Conservation (phyloP, 768 basidiomycete species). For the Termitomyces heimii region DNA sequence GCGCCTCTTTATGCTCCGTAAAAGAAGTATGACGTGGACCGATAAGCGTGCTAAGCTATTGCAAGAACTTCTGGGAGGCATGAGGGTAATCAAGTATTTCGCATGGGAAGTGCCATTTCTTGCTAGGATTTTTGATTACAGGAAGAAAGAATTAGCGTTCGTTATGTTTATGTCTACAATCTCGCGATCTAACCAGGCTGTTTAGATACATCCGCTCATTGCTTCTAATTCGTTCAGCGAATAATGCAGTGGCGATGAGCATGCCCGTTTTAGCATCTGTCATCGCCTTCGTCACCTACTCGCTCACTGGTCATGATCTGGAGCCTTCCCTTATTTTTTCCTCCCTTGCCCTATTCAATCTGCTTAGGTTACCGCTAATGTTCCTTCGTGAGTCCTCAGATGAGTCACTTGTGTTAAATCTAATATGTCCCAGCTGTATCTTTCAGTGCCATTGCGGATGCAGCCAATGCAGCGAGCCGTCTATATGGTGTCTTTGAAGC, state of each 20-base stretch:
- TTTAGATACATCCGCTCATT: conserved; percentile 60
- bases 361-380: conserved; percentile 80
- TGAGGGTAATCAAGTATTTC: conserved; percentile 92
- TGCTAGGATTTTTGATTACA: conserved; percentile 60
- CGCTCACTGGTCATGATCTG: conserved; percentile 60
- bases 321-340: conserved; percentile 75
- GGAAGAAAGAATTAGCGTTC: conserved; percentile 66
- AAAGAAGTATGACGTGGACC: conserved; percentile 81
- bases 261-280: conserved; percentile 80
- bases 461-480: conserved; percentile 71
- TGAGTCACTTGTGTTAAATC: neutral
- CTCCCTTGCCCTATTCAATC: conserved; percentile 79
- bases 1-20: conserved; percentile 58
- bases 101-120: conserved; percentile 86
- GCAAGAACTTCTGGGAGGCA: conserved; percentile 84
- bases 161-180: conserved; percentile 9
- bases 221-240: conserved; percentile 57
- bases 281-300: conserved; percentile 70
- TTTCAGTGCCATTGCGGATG: conserved; percentile 79
- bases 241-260: conserved; percentile 64
- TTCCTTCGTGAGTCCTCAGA: conserved; percentile 42
- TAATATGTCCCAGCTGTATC: conserved; percentile 43
- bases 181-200: neutral
- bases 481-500: conserved; percentile 81
- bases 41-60: conserved; percentile 87